Percentiles rank a stretch among this genome's conserved stretches.
phyloP scores from a whole-genome alignment of 805 yeast species.

The Candida tallmaniae region DNA sequence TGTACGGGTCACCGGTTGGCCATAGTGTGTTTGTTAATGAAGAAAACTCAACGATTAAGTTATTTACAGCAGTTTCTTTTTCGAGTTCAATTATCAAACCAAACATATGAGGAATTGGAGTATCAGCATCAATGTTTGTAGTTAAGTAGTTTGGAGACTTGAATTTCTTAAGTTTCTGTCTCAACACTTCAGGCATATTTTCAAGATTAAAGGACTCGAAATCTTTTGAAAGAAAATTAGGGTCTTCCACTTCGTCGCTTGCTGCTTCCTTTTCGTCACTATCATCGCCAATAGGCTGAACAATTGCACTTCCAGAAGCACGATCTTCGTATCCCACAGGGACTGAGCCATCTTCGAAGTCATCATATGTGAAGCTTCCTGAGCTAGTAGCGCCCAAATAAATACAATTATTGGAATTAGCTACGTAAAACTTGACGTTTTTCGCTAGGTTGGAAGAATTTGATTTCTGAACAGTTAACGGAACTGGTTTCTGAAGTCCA shows the following conservation, averaged over 20 bases:
- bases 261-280: neutral
- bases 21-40: conserved; percentile 44
- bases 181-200: conserved; percentile 10
- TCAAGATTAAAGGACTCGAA: conserved; percentile 2
- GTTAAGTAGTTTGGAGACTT: conserved; percentile 33
- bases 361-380: conserved; percentile 39
- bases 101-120: conserved; percentile 48
- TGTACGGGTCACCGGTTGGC: conserved; percentile 52
- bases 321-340: neutral
- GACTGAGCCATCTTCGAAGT: conserved; percentile 34
- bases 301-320: neutral
- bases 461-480: conserved; percentile 26
- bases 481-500: conserved; percentile 38
- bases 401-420: conserved; percentile 37
- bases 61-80: conserved; percentile 34
- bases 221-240: neutral
- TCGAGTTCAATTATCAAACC: conserved; percentile 46
- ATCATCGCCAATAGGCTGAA: conserved; percentile 1
- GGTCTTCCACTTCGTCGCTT: neutral
- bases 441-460: conserved; percentile 23
- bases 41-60: conserved; percentile 38
- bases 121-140: conserved; percentile 33
- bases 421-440: conserved; percentile 26
- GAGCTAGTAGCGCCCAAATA: conserved; percentile 37
- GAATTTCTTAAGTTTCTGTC: conserved; percentile 20